Base-by-base conservation (phyloP, 805 yeast species). In the Candida arabinofermentans region DNA sequence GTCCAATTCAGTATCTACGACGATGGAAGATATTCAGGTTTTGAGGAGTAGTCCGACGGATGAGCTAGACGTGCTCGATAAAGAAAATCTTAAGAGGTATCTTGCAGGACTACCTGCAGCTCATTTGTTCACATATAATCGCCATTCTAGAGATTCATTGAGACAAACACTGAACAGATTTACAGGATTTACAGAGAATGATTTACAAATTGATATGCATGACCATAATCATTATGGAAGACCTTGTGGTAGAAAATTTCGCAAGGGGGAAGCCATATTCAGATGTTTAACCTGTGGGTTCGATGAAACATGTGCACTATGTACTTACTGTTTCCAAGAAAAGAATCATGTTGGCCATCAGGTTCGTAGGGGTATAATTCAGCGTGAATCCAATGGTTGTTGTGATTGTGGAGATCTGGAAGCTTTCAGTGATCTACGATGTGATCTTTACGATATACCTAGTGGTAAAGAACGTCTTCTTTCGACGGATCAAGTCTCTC, bases 401-500 rank as follows among this genome's bases (percentile, higher is more conserved):
- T 85, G 95, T 59, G 96, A 87, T 55, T 87, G 96, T 60, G 96
- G 96, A 4, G 96, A 88, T 54, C 77, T 80, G 0, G 95, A 86
- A 55, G 95, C 95, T 0, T 88, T 95, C 89, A 61, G 60, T 13
- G 62, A 70, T 1, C 65, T 79, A 33, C 54, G 65, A 12, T 87
- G 96, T 58, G 67, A 69, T 16, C 57, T 70, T 36, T 63, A 61
- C 34, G 41, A 39, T 2, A 21, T 43, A 0, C 35, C 29, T 5
- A 23, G 24, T 12, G 24, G 34, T 10, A 41, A 19, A 33, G 24
- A 33, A 10, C 17, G 22, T 9, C 36, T 14, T 40, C 44, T 16
- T 48, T 21, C 24, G 5, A n/a, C 12, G 8, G 35, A 21, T 5
- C 12, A 22, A 21, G 17, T 12, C 9, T 5, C 12, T 13, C 19